A percentile compares a stretch with the other conserved stretches of the same genome.
Evolutionary conservation across 345 rosid species (phyloP).

Genomic region (Salix brachista): DNA sequence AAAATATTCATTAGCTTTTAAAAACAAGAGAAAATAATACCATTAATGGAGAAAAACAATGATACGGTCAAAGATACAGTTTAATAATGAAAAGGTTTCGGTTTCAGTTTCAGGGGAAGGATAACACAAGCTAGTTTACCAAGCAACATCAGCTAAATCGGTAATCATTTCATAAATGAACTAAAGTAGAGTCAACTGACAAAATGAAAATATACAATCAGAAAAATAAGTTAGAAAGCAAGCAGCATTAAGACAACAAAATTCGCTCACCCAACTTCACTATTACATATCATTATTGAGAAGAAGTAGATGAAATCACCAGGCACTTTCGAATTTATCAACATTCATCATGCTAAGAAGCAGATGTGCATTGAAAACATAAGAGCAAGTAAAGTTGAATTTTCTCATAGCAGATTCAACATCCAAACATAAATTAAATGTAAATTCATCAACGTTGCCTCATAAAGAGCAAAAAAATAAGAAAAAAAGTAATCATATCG

Average conservation of each 20-base stretch:
- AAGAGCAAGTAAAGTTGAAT: neutral
- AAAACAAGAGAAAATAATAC: no score
- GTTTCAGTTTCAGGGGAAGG: neutral
- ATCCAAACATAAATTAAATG: neutral
- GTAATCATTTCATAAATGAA: neutral
- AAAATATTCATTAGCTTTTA: neutral
- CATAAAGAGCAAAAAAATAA: neutral
- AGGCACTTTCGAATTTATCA: no score
- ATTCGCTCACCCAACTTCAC: no score
- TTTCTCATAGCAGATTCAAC: neutral
- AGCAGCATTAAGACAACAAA: no score
- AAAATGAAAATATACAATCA: no score
- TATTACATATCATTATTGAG: no score
- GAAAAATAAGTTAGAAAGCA: no score
- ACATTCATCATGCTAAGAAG: no score
- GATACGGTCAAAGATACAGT: no score
- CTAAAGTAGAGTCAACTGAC: neutral
- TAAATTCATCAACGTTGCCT: neutral
- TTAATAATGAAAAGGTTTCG: neutral
- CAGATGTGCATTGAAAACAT: neutral
- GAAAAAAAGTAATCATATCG: neutral
- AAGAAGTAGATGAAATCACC: no score
- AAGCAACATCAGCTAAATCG: neutral
- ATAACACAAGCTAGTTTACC: neutral
- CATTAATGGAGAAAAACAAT: no score